Conservation (phyloP, 305 asterid genomes). For the Stenogyne calaminthoides region DNA sequence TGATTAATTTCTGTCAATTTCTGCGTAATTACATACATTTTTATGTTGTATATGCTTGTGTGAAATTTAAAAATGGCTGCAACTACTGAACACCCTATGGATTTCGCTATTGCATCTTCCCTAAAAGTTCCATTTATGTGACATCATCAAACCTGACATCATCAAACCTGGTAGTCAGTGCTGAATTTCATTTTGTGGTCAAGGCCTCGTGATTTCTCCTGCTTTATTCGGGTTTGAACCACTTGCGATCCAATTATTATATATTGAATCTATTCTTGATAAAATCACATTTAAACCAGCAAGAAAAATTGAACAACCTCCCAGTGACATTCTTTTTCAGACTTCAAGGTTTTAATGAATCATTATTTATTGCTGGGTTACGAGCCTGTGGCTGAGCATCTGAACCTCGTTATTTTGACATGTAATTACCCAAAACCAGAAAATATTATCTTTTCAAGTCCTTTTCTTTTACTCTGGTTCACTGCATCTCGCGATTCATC, state of each 20-base stretch:
- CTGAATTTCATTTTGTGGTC: not conserved
- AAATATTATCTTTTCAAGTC: not conserved
- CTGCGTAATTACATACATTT: not conserved
- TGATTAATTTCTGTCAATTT: conserved; percentile 9
- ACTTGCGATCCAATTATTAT: not conserved
- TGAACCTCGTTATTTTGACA: not conserved
- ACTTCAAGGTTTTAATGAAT: not conserved
- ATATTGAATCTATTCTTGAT: not conserved
- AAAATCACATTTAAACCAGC: not conserved
- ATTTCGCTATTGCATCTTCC: too few species aligned
- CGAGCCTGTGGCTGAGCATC: not conserved
- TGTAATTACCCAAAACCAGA: not conserved
- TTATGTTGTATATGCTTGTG: not conserved
- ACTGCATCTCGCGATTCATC: not conserved
- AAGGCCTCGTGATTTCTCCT: not conserved
- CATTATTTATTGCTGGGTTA: not conserved
- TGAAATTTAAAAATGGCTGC: not conserved
- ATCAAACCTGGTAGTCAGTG: not conserved
- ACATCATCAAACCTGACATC: not conserved
- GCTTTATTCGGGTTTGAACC: not conserved
- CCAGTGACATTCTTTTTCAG: not conserved
- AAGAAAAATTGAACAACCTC: not conserved
- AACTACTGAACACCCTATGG: not conserved
- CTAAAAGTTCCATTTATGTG: not conserved
- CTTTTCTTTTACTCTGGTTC: not conserved